These are phyloP conservation scores for Podospora pseudocomata DNA, from an alignment of 495 filamentous ascomycete species.

Conservation along the genomic window DNA sequence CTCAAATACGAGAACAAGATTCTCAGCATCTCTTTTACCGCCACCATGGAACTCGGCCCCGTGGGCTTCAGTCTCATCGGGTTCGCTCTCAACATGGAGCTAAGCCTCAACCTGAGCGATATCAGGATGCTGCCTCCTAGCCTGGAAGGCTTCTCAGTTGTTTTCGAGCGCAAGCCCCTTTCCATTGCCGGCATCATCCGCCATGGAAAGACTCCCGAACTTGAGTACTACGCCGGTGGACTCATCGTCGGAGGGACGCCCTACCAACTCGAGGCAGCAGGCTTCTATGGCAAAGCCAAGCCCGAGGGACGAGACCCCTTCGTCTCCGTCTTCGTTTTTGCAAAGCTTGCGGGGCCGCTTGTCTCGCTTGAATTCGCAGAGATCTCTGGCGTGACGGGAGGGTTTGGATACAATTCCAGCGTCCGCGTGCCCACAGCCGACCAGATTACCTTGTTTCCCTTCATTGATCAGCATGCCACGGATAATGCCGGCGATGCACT, in stretches of 20 bases:
- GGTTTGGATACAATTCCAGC: constrained; percentile 46
- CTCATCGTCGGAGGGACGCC: constrained; percentile 34
- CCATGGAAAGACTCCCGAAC: too few species aligned
- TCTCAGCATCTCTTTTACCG: constrained; percentile 34
- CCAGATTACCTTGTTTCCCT: constrained; percentile 39
- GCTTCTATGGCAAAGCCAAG: constrained; percentile 30
- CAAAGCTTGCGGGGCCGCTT: constrained; percentile 43
- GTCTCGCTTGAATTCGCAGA: constrained; percentile 40
- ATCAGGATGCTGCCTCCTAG: too few species aligned
- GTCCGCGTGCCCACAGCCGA: constrained; percentile 33
- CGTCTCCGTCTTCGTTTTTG: constrained; percentile 41
- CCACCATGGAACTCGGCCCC: constrained; percentile 39
- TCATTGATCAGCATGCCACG: constrained; percentile 26
- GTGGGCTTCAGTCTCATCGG: constrained; percentile 38
- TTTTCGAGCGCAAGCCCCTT: constrained; percentile 41
- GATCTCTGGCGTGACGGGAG: constrained; percentile 37
- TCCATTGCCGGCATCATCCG: constrained; percentile 21
- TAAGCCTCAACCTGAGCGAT: too few species aligned
- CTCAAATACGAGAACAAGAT: constrained; percentile 30
- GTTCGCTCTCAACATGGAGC: constrained; percentile 18
- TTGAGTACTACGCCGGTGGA: constrained; percentile 39
- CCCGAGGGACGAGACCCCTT: constrained; percentile 13
- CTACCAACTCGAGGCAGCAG: constrained; percentile 39
- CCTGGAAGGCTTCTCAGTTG: constrained; percentile 32
- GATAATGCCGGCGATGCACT: not conserved